Evolutionary conservation across 2,329 filamentous ascomycete genomes (phyloP).

Genomic region (Incumbomyces lentus): DNA sequence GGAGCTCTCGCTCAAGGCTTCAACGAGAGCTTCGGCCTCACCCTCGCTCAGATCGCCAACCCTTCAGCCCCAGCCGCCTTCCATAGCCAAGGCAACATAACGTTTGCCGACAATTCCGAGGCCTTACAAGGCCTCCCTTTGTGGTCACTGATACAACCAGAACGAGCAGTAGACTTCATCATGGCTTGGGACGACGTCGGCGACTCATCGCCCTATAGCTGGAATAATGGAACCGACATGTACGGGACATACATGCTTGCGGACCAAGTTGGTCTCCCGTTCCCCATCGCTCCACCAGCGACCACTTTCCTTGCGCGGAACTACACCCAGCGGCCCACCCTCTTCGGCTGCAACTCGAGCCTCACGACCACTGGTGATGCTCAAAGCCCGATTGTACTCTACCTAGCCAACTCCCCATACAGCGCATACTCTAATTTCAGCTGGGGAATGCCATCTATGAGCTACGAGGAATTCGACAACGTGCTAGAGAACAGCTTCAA

Average conservation of each 20-base stretch:
- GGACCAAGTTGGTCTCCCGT: conserved; percentile 6
- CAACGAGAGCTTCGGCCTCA: neutral
- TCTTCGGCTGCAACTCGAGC: conserved; percentile 21
- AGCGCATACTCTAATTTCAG: conserved; percentile 15
- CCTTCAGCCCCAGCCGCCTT: conserved; percentile 7
- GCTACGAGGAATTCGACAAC: conserved; percentile 50
- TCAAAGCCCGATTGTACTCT: conserved; percentile 18
- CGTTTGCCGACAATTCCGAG: conserved; percentile 27
- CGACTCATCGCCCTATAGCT: conserved; percentile 3
- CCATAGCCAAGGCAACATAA: conserved; percentile 3
- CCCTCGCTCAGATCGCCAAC: neutral
- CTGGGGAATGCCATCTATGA: conserved; percentile 2
- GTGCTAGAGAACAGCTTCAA: conserved; percentile 82
- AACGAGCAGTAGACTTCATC: conserved; percentile 10
- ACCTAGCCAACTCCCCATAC: conserved; percentile 20
- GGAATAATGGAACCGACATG: conserved; percentile 11
- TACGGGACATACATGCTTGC: conserved; percentile 8
- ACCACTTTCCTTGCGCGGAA: conserved; percentile 17
- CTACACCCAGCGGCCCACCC: conserved; percentile 13
- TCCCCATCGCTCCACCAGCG: conserved; percentile 9
- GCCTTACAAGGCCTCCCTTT: conserved; percentile 22
- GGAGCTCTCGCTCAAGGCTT: neutral
- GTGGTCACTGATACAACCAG: conserved; percentile 7
- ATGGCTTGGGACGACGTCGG: conserved; percentile 8
- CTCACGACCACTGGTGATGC: conserved; percentile 4